Evolutionary conservation across 306 rosid genomes (phyloP), one percentile per base, ranked within the genome.

Genomic region (Prunus kanzakura): DNA sequence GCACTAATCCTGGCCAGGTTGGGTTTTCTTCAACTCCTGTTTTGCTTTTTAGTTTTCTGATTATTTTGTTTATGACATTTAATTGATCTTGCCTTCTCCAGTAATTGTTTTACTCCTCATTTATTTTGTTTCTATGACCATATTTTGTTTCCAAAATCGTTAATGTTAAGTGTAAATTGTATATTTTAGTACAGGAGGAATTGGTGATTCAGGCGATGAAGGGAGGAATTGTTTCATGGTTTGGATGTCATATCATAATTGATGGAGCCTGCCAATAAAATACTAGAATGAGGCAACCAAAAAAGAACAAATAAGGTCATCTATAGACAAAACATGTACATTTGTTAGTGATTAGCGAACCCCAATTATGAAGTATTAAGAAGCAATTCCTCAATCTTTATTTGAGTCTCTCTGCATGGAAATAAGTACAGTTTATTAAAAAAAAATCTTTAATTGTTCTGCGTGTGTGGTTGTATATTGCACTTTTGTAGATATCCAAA

Each of bases 1-100:
- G 99, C 61, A 92, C 97, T 74, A 88, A 91, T 73, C 99, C 98
- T 69, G 99, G 98, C 41, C 99, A 96, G 99, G 99, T 91, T 8
- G n/a, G 67, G 12, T 76, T 54, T 50, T 66, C 45, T 73, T 23
- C 72, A 30, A 41, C 74, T 45, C 15, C 20, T 1, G 16, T 56
- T 55, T 57, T 64, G 41, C 41, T 78, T 74, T 20, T 61, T 22
- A 56, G 49, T 46, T 72, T 35, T 30, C 18, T 71, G 61, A 2
- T 41, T 29, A 4, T 22, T 55, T 55, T 20, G n/a, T 3, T 55
- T 38, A 64, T 23, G 64, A 76, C n/a, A 13, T 47, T 61, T 70
- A n/a, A 30, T 18, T 16, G 74, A 30, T 25, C 8, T 15, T 62
- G 35, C 25, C 16, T 72, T 38, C 49, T 38, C 47, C 50, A 4